phyloP scores from a whole-genome alignment of 345 rosid species.

The Erucastrum elatum region DNA sequence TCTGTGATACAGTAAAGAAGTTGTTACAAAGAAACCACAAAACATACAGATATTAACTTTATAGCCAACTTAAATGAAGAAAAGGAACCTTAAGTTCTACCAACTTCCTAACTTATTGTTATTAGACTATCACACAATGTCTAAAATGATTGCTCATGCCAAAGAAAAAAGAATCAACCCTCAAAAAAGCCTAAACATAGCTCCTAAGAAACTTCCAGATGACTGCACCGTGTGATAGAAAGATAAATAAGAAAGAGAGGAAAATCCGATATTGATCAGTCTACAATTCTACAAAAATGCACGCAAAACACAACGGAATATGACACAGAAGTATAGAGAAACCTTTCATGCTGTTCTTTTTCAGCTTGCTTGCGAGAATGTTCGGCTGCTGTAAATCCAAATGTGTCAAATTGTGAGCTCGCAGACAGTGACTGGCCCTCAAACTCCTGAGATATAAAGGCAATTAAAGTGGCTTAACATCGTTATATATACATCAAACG shows the following conservation, averaged over 20 bases:
- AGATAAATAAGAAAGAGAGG: background rate
- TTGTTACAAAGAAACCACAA: slow-evolving; percentile 21
- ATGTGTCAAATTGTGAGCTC: slow-evolving; percentile 88
- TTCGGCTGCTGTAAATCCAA: slow-evolving; percentile 96
- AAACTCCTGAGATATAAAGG: slow-evolving; percentile 60
- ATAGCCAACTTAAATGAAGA: slow-evolving; percentile 2
- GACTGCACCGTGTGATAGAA: background rate
- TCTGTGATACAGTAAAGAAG: slow-evolving; percentile 45
- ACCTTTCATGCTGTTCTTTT: slow-evolving; percentile 88
- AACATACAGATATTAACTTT: slow-evolving; percentile 6
- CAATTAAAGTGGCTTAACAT: slow-evolving; percentile 2
- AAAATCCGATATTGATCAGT: background rate
- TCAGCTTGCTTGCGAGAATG: slow-evolving; percentile 81
- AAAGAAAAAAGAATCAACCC: background rate
- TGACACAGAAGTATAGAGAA: slow-evolving; percentile 23
- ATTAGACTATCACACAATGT: slow-evolving; percentile 2
- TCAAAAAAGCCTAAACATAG: background rate
- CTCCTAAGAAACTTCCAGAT: slow-evolving; percentile 23
- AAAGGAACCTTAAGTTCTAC: background rate
- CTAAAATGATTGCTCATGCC: background rate
- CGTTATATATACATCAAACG: background rate
- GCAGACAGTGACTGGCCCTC: slow-evolving; percentile 71
- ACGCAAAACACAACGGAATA: slow-evolving; percentile 14
- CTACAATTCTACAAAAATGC: slow-evolving; percentile 4
- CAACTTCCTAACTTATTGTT: background rate